phyloP scores from a whole-genome alignment of 1,139 yeast genomes.

The Kluyveromyces sp. region DNA sequence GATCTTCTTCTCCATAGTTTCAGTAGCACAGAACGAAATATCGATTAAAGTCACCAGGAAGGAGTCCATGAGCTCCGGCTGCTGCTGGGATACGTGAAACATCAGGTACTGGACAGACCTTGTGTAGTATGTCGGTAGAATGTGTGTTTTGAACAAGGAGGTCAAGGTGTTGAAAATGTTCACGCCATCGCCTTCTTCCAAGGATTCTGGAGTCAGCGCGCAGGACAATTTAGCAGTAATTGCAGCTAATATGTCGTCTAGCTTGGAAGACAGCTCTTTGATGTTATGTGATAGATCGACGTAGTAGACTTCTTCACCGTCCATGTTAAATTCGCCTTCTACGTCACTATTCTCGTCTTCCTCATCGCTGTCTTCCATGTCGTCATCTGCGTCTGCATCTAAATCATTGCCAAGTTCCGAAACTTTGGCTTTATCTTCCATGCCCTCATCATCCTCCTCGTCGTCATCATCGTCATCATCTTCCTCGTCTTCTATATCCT shows the following conservation, averaged over 20 bases:
- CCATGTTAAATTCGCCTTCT: conserved; percentile 27
- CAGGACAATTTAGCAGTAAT: conserved; percentile 46
- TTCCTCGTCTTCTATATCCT: conserved; percentile 60
- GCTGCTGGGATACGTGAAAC: conserved; percentile 76
- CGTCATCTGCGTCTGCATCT: conserved; percentile 47
- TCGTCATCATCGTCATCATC: conserved; percentile 74
- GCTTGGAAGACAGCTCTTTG: conserved; percentile 52
- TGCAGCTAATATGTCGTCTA: conserved; percentile 58
- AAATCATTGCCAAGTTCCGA: conserved; percentile 34
- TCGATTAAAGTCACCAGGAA: conserved; percentile 78
- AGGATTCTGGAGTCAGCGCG: conserved; percentile 45
- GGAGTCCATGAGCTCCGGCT: conserved; percentile 77
- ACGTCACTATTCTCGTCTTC: conserved; percentile 35
- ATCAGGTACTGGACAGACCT: conserved; percentile 80
- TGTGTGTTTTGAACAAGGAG: conserved; percentile 70
- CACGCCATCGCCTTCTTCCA: conserved; percentile 61
- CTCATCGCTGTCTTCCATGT: conserved; percentile 26
- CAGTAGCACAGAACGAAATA: conserved; percentile 63
- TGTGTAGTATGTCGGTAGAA: conserved; percentile 89
- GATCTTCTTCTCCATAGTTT: conserved; percentile 65
- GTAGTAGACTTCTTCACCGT: conserved; percentile 39
- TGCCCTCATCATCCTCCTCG: conserved; percentile 65
- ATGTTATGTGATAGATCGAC: conserved; percentile 48
- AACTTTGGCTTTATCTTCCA: conserved; percentile 60
- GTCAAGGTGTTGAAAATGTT: conserved; percentile 67